A percentile compares a stretch with the other conserved stretches of the same genome.
Conservation (phyloP, 768 basidiomycete species). For the Coprinopsis marcescibilis region DNA sequence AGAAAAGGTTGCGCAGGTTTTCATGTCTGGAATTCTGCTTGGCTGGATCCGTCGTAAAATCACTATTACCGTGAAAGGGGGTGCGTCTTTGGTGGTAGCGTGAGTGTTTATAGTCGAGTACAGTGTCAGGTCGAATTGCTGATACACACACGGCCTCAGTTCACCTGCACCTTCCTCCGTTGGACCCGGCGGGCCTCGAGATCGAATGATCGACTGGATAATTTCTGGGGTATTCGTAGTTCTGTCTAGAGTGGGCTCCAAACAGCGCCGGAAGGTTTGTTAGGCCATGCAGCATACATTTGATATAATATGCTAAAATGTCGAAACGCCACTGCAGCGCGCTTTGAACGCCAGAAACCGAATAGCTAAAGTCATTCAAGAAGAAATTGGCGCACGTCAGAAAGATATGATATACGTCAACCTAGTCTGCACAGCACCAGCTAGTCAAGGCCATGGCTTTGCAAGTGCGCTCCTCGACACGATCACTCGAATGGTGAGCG, state of each 20-base stretch:
- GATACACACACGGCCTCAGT: not conserved
- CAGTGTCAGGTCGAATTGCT: not conserved
- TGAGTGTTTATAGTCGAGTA: no score
- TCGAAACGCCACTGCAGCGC: conserved; percentile 12
- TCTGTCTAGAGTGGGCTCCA: not conserved
- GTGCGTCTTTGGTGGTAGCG: conserved; percentile 19
- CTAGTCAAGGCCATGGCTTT: conserved; percentile 18
- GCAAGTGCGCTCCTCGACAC: conserved; percentile 20
- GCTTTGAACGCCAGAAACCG: conserved; percentile 14
- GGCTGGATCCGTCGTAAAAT: conserved; percentile 19
- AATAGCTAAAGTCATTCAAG: conserved; percentile 9
- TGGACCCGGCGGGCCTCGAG: not conserved
- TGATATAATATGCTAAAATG: not conserved
- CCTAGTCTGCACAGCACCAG: conserved; percentile 17
- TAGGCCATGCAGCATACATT: not conserved
- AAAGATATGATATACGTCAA: conserved; percentile 19
- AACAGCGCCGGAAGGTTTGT: not conserved
- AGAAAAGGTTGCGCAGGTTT: not conserved
- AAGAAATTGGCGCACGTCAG: conserved; percentile 15
- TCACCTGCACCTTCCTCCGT: not conserved
- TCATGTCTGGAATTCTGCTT: conserved; percentile 7
- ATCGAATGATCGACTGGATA: not conserved
- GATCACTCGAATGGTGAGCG: conserved; percentile 17
- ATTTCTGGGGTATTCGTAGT: not conserved
- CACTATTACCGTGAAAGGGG: conserved; percentile 20